Percentiles rank a stretch among this genome's conserved stretches.
Conservation (phyloP, 352 stramenopile species). For the Phytophthora pisi region DNA sequence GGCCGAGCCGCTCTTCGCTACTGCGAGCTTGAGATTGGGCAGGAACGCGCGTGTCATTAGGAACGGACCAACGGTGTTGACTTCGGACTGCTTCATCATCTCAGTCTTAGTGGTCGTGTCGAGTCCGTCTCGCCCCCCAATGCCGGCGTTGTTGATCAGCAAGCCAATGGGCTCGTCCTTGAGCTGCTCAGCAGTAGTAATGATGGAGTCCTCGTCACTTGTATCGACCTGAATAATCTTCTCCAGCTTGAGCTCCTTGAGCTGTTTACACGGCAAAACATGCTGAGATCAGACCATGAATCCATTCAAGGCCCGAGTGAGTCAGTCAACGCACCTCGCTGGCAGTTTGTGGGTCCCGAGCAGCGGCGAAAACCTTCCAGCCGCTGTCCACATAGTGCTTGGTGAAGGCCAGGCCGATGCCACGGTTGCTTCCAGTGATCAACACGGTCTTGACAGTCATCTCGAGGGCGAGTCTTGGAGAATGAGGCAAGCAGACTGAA, state of each 20-base stretch:
- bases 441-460: slow-evolving; percentile 19
- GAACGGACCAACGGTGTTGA: slow-evolving; percentile 57
- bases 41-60: slow-evolving; percentile 48
- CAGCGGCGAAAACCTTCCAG: slow-evolving; percentile 46
- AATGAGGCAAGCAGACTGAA: not conserved
- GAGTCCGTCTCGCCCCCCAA: not conserved
- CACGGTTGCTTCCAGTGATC: slow-evolving; percentile 48
- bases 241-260: not conserved
- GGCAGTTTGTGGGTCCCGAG: slow-evolving; percentile 16
- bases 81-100: slow-evolving; percentile 50
- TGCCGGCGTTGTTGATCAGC: slow-evolving; percentile 16
- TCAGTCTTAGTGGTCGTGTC: slow-evolving; percentile 34
- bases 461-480: not conserved
- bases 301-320: no score
- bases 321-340: slow-evolving; percentile 18
- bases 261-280: slow-evolving; percentile 3
- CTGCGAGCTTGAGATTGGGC: slow-evolving; percentile 37
- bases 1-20: slow-evolving; percentile 15
- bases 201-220: slow-evolving; percentile 33
- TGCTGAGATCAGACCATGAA: not conserved
- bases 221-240: slow-evolving; percentile 23
- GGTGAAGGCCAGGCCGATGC: slow-evolving; percentile 41
- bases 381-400: slow-evolving; percentile 38
- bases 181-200: slow-evolving; percentile 31
- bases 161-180: slow-evolving; percentile 27